Percentiles rank a stretch among this genome's conserved stretches.
Conservation (phyloP, 2,329 filamentous ascomycete genomes). For the Trematosphaeria pertusa region DNA sequence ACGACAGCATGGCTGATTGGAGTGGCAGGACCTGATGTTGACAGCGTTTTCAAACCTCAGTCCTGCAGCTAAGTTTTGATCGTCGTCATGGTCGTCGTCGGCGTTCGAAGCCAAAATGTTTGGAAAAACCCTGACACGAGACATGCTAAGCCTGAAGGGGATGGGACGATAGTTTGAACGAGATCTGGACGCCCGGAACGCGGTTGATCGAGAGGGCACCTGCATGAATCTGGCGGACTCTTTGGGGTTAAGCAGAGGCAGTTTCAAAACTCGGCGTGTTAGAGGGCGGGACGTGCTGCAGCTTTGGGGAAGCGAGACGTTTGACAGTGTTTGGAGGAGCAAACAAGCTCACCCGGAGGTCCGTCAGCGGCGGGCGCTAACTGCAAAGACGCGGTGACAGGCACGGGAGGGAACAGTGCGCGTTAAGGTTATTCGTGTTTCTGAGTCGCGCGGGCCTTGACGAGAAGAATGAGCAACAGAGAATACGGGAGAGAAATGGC, state of each 20-base stretch:
- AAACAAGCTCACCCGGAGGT: constrained; percentile 46
- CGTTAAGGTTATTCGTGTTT: constrained; percentile 17
- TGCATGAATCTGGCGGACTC: constrained; percentile 39
- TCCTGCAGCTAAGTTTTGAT: constrained; percentile 47
- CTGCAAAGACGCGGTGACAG: constrained; percentile 37
- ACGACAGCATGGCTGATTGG: constrained; percentile 45
- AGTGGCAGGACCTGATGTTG: constrained; percentile 50
- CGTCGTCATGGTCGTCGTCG: constrained; percentile 40
- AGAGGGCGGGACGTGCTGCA: constrained; percentile 45
- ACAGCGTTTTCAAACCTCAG: constrained; percentile 52
- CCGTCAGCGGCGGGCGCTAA: constrained; percentile 46
- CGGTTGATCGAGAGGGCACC: constrained; percentile 25
- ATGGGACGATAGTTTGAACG: constrained; percentile 30
- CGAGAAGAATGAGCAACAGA: background rate
- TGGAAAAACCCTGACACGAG: constrained; percentile 47
- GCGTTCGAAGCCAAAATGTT: constrained; percentile 44
- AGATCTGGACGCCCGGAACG: constrained; percentile 35
- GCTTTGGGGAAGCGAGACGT: constrained; percentile 45
- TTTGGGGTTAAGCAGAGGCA: constrained; percentile 39
- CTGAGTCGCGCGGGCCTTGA: constrained; percentile 1
- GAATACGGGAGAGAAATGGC: constrained; percentile 4
- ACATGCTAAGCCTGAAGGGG: constrained; percentile 45
- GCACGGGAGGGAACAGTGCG: constrained; percentile 38
- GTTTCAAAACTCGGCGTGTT: constrained; percentile 51
- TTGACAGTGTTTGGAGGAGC: constrained; percentile 46